Percentiles rank a stretch among this genome's conserved stretches.
phyloP scores from a whole-genome alignment of 352 stramenopile genomes.

The Phytophthora agathidicida region DNA sequence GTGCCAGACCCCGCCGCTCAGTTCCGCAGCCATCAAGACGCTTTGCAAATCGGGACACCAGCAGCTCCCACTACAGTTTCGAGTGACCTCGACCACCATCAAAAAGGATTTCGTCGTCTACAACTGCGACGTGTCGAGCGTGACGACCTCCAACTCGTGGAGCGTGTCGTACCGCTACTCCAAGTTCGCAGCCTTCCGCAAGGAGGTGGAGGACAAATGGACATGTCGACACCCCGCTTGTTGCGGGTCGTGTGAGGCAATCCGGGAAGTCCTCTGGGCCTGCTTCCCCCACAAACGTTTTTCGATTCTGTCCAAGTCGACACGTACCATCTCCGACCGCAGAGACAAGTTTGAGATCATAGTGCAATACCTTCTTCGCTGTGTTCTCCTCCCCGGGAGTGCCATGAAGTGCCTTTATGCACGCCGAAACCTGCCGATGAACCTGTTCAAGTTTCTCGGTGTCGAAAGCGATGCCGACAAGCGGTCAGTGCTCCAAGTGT shows the following conservation, averaged over 20 bases:
- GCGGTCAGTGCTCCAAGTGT: conserved; percentile 70
- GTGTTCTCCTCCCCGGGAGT: conserved; percentile 57
- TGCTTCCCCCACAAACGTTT: conserved; percentile 66
- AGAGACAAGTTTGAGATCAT: conserved; percentile 61
- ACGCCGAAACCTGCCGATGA: conserved; percentile 43
- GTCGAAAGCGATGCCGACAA: conserved; percentile 50
- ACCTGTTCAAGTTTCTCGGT: conserved; percentile 61
- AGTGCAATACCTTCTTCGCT: conserved; percentile 67
- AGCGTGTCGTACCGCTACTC: conserved; percentile 61
- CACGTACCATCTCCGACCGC: conserved; percentile 45
- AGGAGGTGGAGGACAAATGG: conserved; percentile 46
- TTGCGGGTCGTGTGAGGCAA: conserved; percentile 60
- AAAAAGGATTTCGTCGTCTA: conserved; percentile 55
- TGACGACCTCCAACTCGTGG: conserved; percentile 47
- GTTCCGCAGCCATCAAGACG: conserved; percentile 33
- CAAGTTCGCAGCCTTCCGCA: conserved; percentile 59
- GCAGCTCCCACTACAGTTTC: conserved; percentile 50
- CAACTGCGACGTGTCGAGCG: conserved; percentile 45
- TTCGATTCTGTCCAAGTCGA: conserved; percentile 36
- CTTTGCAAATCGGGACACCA: conserved; percentile 34
- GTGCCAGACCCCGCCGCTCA: conserved; percentile 15
- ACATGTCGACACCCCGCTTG: conserved; percentile 61
- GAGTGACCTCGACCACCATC: conserved; percentile 35
- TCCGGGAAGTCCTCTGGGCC: conserved; percentile 58
- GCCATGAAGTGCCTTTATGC: conserved; percentile 63